Evolutionary conservation across 257 asterid genomes (phyloP), one percentile per base, ranked within the genome.

Genomic region (Solanum arcanum): DNA sequence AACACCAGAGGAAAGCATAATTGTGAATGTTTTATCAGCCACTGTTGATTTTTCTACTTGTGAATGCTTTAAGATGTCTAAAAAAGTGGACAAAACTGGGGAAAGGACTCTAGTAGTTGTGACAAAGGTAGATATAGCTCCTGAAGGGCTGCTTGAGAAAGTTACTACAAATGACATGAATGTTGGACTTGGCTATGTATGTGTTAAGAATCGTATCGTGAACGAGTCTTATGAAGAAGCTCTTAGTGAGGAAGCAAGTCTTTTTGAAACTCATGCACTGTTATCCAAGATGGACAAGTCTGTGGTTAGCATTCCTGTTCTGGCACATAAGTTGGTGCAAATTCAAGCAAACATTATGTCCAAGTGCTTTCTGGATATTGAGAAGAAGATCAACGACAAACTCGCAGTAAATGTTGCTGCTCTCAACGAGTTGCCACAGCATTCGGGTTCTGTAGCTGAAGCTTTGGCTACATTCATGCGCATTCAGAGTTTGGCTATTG

Each of bases 1-100:
- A 18, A 84, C 88, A 1, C 92, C 91, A 3, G 90, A 89, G 5
- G 92, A 90, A 18, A 89, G 87, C 31, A 90, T 92, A 12, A 89
- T 90, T 33, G 18, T 89, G 86, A 92, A 89, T 77, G 94, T 92
- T 8, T 6, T 90, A 3, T 92, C 92, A 0, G 89, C 91, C 0
- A 66, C 89, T 9, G 92, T 87, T 3, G 94, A 92, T 77, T 90
- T 90, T 78, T 4, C 92, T 3, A 86, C 91, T 1, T 88, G 91
- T 77, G 92, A 87, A 74, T 91, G 88, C 1, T 86, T 88, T 7
- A 41, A 89, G 46, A 91, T 91, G 92, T 90, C 92, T 7, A 90
- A 68, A 70, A 82, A 37, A 4, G 92, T 90, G 4, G 91, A 90
- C 66, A 90, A 60, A 14, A 73, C 78, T 0, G 91, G 90, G 14